These are phyloP conservation scores for Verbascum thapsus DNA, from an alignment of 257 asterid species.

Conservation along the genomic window DNA sequence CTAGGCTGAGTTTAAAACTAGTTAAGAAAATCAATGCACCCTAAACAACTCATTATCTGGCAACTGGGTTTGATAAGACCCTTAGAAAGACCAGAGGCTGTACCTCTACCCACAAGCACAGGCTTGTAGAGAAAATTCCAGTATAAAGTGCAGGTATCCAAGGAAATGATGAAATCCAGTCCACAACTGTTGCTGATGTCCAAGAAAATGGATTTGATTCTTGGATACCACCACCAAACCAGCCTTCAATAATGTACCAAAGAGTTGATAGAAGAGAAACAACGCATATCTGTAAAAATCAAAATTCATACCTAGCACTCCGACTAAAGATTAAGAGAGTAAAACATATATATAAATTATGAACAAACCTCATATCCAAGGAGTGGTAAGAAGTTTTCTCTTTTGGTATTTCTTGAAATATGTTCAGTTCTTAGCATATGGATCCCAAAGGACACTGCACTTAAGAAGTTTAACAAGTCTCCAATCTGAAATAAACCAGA, in stretches of 20 bases:
- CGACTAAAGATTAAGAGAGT: slow-evolving; percentile 24
- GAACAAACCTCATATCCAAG: slow-evolving; percentile 74
- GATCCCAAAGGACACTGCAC: slow-evolving; percentile 79
- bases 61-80: slow-evolving; percentile 4
- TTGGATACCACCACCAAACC: slow-evolving; percentile 43
- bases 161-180: slow-evolving; percentile 55
- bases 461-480: slow-evolving; percentile 67
- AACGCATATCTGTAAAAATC: slow-evolving; percentile 49
- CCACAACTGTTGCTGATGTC: slow-evolving; percentile 44
- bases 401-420: slow-evolving; percentile 58
- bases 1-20: not conserved
- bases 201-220: slow-evolving; percentile 49
- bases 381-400: slow-evolving; percentile 64
- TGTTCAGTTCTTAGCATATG: slow-evolving; percentile 85
- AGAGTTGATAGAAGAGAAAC: slow-evolving; percentile 65
- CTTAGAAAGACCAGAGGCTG: not conserved
- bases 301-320: slow-evolving; percentile 20
- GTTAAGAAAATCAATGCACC: slow-evolving; percentile 1
- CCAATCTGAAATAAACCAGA: slow-evolving; percentile 56
- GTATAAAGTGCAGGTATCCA: slow-evolving; percentile 87
- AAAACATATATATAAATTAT: not conserved
- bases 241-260: slow-evolving; percentile 57
- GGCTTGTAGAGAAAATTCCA: slow-evolving; percentile 72
- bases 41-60: slow-evolving; percentile 2
- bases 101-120: slow-evolving; percentile 86